phyloP scores from a whole-genome alignment of 2,329 filamentous ascomycete genomes.

The Fonsecaea erecta region DNA sequence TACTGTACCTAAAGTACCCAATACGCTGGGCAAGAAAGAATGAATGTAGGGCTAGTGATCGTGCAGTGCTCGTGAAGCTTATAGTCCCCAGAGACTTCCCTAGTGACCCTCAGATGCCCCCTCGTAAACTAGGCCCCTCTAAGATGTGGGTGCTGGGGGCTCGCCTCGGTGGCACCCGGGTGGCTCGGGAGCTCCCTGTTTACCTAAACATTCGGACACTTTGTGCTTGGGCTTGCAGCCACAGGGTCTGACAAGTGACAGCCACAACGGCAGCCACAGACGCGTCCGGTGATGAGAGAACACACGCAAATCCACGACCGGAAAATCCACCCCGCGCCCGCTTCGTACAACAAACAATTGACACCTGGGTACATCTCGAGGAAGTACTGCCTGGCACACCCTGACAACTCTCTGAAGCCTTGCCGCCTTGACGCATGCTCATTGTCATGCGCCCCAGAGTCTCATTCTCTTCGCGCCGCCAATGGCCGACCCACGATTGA shows the following conservation, averaged over 20 bases:
- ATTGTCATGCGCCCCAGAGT: constrained; percentile 28
- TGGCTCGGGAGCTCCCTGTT: too few relatives aligned
- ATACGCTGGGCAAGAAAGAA: too few relatives aligned
- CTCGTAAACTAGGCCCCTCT: constrained; percentile 20
- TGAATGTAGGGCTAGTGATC: too few relatives aligned
- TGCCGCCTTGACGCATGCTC: background rate
- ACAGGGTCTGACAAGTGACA: background rate
- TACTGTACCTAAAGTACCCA: too few relatives aligned
- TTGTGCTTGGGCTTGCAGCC: background rate
- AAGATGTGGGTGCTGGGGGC: background rate
- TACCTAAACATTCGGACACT: too few relatives aligned
- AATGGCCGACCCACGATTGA: constrained; percentile 58
- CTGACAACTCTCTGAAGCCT: background rate
- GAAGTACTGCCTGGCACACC: background rate
- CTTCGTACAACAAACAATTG: constrained; percentile 3
- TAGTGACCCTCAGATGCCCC: background rate
- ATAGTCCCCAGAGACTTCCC: background rate
- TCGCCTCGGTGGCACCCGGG: too few relatives aligned
- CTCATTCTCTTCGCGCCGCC: constrained; percentile 35
- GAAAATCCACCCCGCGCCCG: constrained; percentile 3
- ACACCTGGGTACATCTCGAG: background rate
- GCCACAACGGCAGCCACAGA: constrained; percentile 11
- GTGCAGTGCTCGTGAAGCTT: background rate
- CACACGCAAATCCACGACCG: constrained; percentile 5
- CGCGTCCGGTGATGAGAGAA: background rate